phyloP scores from a whole-genome alignment of 148 eudicot genomes.

The Camellia sinensis region DNA sequence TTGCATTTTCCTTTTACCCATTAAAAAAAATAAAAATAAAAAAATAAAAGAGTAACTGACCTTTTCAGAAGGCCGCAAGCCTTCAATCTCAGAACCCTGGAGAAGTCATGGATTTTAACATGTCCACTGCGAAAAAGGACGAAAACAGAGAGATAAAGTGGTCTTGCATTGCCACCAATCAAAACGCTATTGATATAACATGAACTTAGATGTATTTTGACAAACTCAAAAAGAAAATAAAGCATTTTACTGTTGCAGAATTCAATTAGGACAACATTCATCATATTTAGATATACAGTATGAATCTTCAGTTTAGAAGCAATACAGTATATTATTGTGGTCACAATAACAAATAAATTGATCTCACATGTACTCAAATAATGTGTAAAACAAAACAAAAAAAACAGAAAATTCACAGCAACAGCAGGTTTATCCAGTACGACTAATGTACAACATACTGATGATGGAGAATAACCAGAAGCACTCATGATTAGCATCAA shows the following conservation, averaged over 20 bases:
- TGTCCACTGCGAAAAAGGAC: constrained; percentile 45
- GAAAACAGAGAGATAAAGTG: constrained; percentile 3
- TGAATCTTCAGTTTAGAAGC: background rate
- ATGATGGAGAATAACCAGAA: too few relatives aligned
- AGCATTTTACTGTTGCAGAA: background rate
- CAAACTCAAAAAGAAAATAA: background rate
- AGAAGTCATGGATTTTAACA: constrained; percentile 46
- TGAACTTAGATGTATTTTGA: background rate
- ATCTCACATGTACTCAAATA: too few relatives aligned
- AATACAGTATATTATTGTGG: background rate
- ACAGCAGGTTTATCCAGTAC: too few relatives aligned
- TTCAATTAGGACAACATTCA: background rate
- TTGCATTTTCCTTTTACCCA: background rate
- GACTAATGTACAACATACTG: too few relatives aligned
- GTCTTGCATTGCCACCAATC: background rate
- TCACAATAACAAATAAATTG: background rate
- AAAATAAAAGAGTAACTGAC: constrained; percentile 24
- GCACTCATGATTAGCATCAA: too few relatives aligned
- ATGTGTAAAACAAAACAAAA: too few relatives aligned
- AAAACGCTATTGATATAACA: background rate
- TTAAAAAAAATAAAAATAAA: background rate
- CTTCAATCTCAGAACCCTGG: constrained; percentile 55
- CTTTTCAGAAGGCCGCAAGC: constrained; percentile 59
- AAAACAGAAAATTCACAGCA: too few relatives aligned
- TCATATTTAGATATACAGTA: background rate